Conservation (phyloP, 306 rosid species). For the Crotalaria pallida region DNA sequence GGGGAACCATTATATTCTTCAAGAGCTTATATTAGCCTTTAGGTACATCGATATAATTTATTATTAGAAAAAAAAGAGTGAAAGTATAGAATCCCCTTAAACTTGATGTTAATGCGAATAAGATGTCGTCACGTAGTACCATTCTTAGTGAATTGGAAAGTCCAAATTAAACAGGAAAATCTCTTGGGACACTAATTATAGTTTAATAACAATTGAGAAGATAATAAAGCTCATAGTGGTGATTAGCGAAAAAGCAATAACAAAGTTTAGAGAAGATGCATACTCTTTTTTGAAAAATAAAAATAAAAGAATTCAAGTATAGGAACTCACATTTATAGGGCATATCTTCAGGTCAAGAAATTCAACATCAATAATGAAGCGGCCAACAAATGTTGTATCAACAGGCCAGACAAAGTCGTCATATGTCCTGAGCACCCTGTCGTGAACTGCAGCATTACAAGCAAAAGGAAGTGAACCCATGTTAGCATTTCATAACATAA, state of each 20-base stretch:
- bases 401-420: constrained; percentile 84
- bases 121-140: too few species aligned
- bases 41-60: not conserved
- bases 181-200: too few species aligned
- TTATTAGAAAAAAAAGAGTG: too few species aligned
- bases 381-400: constrained; percentile 58
- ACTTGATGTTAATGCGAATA: too few species aligned
- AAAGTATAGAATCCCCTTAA: too few species aligned
- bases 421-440: constrained; percentile 53
- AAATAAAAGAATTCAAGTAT: not conserved
- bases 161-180: too few species aligned
- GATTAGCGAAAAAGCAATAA: too few species aligned
- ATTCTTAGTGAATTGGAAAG: too few species aligned
- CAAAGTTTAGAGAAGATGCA: not conserved
- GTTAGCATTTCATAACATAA: not conserved
- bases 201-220: too few species aligned
- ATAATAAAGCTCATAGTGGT: too few species aligned
- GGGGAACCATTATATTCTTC: not conserved
- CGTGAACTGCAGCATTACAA: constrained; percentile 51
- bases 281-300: not conserved
- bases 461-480: not conserved
- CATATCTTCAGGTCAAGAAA: constrained; percentile 76
- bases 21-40: not conserved
- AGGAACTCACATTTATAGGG: constrained; percentile 58
- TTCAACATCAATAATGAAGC: constrained; percentile 75